Evolutionary conservation across 208 protist genomes (phyloP), one percentile per base, ranked within the genome.

Genomic region (Trypanosoma scelopori): DNA sequence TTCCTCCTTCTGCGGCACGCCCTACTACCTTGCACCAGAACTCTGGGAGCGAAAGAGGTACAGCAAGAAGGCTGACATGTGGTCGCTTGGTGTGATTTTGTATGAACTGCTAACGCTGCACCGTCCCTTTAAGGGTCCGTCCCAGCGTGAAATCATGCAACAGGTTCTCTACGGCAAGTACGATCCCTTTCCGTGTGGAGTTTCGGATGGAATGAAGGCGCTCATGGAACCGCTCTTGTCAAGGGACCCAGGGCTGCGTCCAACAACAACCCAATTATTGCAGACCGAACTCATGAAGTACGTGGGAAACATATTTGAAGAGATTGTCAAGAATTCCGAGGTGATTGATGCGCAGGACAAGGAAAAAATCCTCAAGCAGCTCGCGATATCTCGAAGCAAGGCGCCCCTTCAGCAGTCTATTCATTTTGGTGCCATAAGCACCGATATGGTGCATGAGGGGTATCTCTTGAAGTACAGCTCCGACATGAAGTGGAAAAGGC

Each of bases 51-150:
- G 91, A 65, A 91, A 94, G 67, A 80, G 82, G 28, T 98, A 98
- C 81, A 97, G 94, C 76, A 89, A 95, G 64, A 98, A 98, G 78
- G 76, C 79, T 9, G 95, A 98, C 70, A 93, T 97, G 79, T 98
- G 93, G 92, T 85, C 90, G 5, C 78, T 97, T 39, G 91, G 91
- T 13, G 85, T 91, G 32, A 84, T 95, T 50, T 74, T 96, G 23
- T 96, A 95, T 66, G 91, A 96, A 61, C 62, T 96, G 37, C 71
- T 93, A 7, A 90, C 86, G 3, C 66, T 93, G 42, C 76, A 92
- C 61, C 91, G 87, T 48, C 87, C 91, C n/a, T 96, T 96, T 73
- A 86, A 90, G 47, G 89, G 85, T 0, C 78, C 81, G 3, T 93
- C 82, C 30, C 78, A 92, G 61, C 81, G 82, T 47, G 86, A 92